These are phyloP conservation scores for Fusarium avenaceum DNA, from an alignment of 2,329 filamentous ascomycete genomes.

Conservation along the genomic window DNA sequence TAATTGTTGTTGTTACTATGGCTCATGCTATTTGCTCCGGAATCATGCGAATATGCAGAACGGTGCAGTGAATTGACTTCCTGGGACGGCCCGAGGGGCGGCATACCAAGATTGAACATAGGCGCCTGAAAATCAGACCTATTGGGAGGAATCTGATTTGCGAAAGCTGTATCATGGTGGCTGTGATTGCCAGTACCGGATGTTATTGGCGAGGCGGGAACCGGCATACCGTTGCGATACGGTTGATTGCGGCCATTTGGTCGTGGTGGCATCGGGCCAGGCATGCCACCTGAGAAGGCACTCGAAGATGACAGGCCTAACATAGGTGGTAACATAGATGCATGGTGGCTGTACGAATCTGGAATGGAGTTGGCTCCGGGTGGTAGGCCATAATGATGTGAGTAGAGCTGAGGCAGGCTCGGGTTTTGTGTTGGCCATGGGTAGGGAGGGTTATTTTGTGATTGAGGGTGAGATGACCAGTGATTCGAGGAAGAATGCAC, in stretches of 20 bases:
- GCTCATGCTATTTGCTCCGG: slow-evolving; percentile 34
- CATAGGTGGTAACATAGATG: slow-evolving; percentile 45
- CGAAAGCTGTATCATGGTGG: slow-evolving; percentile 39
- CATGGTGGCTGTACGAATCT: slow-evolving; percentile 42
- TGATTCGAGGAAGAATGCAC: slow-evolving; percentile 46
- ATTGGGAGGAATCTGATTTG: slow-evolving; percentile 40
- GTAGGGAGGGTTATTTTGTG: slow-evolving; percentile 40
- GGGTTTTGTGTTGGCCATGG: slow-evolving; percentile 44
- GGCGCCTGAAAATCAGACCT: slow-evolving; percentile 42
- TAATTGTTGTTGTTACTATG: slow-evolving; percentile 38
- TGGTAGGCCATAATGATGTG: slow-evolving; percentile 36
- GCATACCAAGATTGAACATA: slow-evolving; percentile 26
- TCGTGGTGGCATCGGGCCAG: slow-evolving; percentile 32
- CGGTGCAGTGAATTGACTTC: slow-evolving; percentile 45
- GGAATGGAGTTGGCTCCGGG: slow-evolving; percentile 28
- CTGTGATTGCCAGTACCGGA: slow-evolving; percentile 17
- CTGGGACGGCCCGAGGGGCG: slow-evolving; percentile 33
- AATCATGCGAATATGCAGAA: slow-evolving; percentile 37
- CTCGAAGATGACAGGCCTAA: slow-evolving; percentile 35
- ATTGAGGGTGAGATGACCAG: slow-evolving; percentile 46
- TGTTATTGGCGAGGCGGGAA: slow-evolving; percentile 14
- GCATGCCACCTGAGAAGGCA: slow-evolving; percentile 32
- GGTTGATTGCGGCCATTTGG: slow-evolving; percentile 24
- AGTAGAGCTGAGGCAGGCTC: slow-evolving; percentile 39
- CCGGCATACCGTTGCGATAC: slow-evolving; percentile 33